These are phyloP conservation scores for Elsinoe ampelina DNA, from an alignment of 2,329 filamentous ascomycete genomes.

Conservation along the genomic window DNA sequence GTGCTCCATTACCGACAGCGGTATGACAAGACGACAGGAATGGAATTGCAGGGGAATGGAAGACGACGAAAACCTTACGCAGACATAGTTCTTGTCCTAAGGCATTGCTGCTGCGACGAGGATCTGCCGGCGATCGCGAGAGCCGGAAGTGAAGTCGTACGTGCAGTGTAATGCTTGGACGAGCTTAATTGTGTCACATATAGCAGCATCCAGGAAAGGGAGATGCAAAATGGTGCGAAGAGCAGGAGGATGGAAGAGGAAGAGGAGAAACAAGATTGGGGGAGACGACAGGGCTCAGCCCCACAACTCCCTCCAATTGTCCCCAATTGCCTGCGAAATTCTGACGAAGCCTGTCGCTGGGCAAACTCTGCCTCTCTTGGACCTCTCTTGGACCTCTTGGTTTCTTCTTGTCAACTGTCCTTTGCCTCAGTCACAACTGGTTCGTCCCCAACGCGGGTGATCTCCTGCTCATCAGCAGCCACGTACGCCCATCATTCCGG, in stretches of 20 bases:
- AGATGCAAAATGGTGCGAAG: not conserved
- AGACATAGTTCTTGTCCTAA: constrained; percentile 13
- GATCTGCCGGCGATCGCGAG: not conserved
- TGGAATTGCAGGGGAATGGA: not conserved
- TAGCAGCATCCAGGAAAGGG: not conserved
- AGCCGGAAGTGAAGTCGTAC: not conserved
- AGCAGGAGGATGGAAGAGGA: not conserved
- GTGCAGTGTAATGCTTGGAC: not conserved
- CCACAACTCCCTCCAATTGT: not conserved
- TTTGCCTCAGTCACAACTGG: not conserved
- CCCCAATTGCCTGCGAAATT: not conserved
- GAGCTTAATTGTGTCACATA: constrained; percentile 10
- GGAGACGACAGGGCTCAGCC: not conserved
- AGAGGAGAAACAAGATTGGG: not conserved
- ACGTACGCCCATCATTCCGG: not conserved
- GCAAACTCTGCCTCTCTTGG: not conserved
- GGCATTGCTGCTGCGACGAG: not conserved
- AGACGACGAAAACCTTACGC: constrained; percentile 11
- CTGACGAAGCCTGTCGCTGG: constrained; percentile 8
- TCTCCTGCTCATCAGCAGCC: not conserved
- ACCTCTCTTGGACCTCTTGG: constrained; percentile 7
- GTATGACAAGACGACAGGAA: not conserved
- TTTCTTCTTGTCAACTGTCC: not conserved
- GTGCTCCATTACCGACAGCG: constrained; percentile 5
- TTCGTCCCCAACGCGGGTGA: not conserved